Evolutionary conservation across 495 filamentous ascomycete genomes (phyloP), one percentile per base, ranked within the genome.

Genomic region (Parmelia sp.): DNA sequence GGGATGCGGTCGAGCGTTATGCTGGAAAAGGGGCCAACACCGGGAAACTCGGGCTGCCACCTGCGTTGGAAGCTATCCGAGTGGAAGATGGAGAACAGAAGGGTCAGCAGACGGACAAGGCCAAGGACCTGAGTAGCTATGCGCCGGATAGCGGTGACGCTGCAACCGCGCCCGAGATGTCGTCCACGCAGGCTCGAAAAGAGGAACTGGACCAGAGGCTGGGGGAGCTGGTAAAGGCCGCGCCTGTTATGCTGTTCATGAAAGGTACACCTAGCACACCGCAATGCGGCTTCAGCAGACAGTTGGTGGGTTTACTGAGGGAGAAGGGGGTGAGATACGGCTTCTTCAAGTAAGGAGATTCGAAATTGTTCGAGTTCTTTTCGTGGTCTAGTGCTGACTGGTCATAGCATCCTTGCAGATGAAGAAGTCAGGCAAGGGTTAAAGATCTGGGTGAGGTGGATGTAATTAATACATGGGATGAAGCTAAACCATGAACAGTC

Each of bases 371-470:
- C 6, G 21, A 33, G 33, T 57, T n/a, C 29, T 35, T n/a, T n/a
- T 27, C 15, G 17, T 25, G 27, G 11, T 10, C 33, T 23, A 23
- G 49, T 64, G 57, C 45, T 60, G 33, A 59, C 1, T n/a, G 0
- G 56, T 37, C 19, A 45, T 45, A 69, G 68, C 36, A 68, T 68
- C 21, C 67, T 99, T 61, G 94, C 94, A 66, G 94, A 99, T 75
- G 94, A 99, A 70, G 94, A 97, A 68, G 95, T 99, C 23, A 82
- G 94, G 44, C 92, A 97, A 77, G 94, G 94, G 8, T 75, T 99
- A 70, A 99, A 97, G 82, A 86, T 88, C 73, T 96, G 88, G 74
- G 90, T 91, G 45, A 36, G 45, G 36, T 40, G 33, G 12, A 25
- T 17, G 2, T 21, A 4, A 35, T 42, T 33, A 29, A 15, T 23